Evolutionary conservation across 164 flowering plant genomes (phyloP).

Genomic region (Tetrastigma voinierianum): DNA sequence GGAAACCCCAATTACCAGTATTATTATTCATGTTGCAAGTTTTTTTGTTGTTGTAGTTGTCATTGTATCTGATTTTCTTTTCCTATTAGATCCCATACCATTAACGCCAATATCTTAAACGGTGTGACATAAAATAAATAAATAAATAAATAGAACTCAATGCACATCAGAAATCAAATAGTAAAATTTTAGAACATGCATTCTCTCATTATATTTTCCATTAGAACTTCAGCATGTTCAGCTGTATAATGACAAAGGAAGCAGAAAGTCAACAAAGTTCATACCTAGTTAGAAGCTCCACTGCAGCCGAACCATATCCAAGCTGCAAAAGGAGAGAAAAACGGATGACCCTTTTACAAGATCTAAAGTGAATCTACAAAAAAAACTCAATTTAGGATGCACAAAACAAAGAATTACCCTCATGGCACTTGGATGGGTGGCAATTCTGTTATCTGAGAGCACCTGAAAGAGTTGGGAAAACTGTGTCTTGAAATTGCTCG

Average conservation of each 20-base stretch:
- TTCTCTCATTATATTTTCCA: neutral
- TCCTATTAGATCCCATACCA: too few relatives aligned
- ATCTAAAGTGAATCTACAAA: neutral
- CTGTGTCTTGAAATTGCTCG: conserved; percentile 79
- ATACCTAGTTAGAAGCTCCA: conserved; percentile 80
- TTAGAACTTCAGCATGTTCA: neutral
- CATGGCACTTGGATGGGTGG: conserved; percentile 95
- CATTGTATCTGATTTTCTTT: too few relatives aligned
- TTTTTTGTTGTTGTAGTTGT: too few relatives aligned
- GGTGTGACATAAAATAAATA: too few relatives aligned
- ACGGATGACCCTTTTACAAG: neutral
- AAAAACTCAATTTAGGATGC: conserved; percentile 3
- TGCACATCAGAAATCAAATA: too few relatives aligned
- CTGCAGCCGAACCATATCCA: conserved; percentile 94
- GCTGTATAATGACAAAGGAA: neutral
- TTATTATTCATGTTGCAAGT: too few relatives aligned
- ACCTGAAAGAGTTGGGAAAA: conserved; percentile 90
- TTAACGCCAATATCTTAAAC: too few relatives aligned
- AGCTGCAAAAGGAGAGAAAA: conserved; percentile 39
- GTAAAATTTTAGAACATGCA: too few relatives aligned
- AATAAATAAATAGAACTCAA: too few relatives aligned
- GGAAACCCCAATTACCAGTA: too few relatives aligned
- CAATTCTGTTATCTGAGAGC: conserved; percentile 97
- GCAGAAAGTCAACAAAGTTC: neutral
- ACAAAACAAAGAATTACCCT: conserved; percentile 48